A percentile compares a stretch with the other conserved stretches of the same genome.
phyloP scores from a whole-genome alignment of 2,329 filamentous ascomycete species.

The Aspergillus viridinutans region DNA sequence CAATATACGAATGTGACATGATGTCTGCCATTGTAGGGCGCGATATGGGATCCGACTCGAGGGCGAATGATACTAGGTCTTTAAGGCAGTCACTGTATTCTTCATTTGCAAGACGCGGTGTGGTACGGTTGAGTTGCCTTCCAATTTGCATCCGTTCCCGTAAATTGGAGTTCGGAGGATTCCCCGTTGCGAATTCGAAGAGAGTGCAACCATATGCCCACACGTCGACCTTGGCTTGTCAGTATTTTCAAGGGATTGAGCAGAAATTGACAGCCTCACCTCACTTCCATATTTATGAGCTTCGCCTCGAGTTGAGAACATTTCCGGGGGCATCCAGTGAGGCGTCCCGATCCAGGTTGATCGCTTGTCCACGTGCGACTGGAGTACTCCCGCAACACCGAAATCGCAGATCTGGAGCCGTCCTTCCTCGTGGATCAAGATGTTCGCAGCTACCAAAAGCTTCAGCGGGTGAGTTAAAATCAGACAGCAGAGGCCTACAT shows the following conservation, averaged over 20 bases:
- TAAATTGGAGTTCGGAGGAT: constrained; percentile 46
- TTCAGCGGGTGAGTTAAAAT: background rate
- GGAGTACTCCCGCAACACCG: constrained; percentile 60
- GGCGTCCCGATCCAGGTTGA: constrained; percentile 63
- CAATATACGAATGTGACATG: constrained; percentile 44
- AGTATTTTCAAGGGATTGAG: background rate
- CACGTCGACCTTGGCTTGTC: constrained; percentile 40
- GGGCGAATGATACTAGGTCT: constrained; percentile 41
- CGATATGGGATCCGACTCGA: constrained; percentile 41
- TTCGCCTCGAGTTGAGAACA: constrained; percentile 41
- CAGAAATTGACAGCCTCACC: constrained; percentile 23
- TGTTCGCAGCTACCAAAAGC: constrained; percentile 51
- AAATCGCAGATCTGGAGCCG: constrained; percentile 62
- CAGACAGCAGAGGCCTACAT: constrained; percentile 6
- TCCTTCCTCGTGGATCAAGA: constrained; percentile 61
- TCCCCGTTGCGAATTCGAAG: constrained; percentile 48
- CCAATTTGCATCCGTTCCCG: constrained; percentile 46
- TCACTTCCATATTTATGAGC: constrained; percentile 47
- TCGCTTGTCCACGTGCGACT: constrained; percentile 57
- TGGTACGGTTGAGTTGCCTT: constrained; percentile 40
- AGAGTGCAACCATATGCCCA: constrained; percentile 51
- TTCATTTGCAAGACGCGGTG: constrained; percentile 41
- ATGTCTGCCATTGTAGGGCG: constrained; percentile 47
- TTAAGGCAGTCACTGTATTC: constrained; percentile 43
- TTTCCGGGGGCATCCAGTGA: constrained; percentile 64